These are phyloP conservation scores for Pyrenopolyporus hunteri DNA, from an alignment of 495 filamentous ascomycete genomes.

Conservation along the genomic window DNA sequence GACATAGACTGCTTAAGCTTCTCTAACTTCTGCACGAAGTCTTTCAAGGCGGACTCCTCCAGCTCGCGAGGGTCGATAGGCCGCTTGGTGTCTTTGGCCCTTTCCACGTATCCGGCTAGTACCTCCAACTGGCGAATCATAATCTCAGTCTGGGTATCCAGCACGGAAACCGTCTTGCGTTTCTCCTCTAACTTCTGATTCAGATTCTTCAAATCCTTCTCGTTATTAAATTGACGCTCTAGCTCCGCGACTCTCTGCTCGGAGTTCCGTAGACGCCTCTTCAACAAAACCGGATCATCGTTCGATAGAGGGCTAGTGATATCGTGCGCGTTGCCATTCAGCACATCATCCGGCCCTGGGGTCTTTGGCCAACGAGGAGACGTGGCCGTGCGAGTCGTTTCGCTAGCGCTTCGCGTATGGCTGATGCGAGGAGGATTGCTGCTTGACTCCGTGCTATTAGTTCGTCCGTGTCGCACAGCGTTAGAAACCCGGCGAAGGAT, in stretches of 20 bases:
- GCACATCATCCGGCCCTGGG: conserved; percentile 69
- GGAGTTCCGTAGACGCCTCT: conserved; percentile 78
- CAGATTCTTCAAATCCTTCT: conserved; percentile 80
- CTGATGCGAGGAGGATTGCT: conserved; percentile 45
- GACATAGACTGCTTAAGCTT: conserved; percentile 80
- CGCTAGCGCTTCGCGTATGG: conserved; percentile 61
- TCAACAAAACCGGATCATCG: conserved; percentile 77
- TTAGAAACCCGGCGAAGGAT: conserved; percentile 89
- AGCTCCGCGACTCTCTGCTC: conserved; percentile 82
- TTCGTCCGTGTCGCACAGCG: conserved; percentile 90
- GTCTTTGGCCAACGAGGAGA: conserved; percentile 75
- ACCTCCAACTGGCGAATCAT: conserved; percentile 90
- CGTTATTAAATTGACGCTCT: conserved; percentile 70
- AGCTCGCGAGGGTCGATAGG: conserved; percentile 76
- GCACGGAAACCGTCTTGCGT: conserved; percentile 91
- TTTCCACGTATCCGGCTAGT: conserved; percentile 68
- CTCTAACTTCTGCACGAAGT: conserved; percentile 87
- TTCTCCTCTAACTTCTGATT: conserved; percentile 91
- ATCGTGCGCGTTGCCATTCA: conserved; percentile 59
- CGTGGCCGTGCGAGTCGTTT: conserved; percentile 59
- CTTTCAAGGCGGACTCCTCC: conserved; percentile 82
- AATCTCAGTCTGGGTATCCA: conserved; percentile 94
- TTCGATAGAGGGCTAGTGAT: conserved; percentile 75
- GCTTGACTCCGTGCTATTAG: conserved; percentile 70
- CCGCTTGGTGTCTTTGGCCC: conserved; percentile 73